Evolutionary conservation across 257 asterid species (phyloP), one percentile per base, ranked within the genome.

Genomic region (Solanum raphanifolium): DNA sequence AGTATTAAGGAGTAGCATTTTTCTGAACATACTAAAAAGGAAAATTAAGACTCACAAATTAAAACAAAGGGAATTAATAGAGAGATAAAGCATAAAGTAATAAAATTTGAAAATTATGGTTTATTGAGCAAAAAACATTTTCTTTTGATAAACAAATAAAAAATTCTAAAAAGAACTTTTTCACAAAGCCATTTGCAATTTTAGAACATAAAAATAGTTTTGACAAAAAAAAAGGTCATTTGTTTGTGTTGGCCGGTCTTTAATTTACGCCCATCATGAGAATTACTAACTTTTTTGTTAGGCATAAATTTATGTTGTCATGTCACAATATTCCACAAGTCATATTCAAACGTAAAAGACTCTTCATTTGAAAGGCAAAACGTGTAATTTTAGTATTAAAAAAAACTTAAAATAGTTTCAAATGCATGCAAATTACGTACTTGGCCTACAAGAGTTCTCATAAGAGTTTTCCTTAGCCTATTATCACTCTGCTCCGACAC

Each of bases 361-460:
- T 13, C 0, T 4, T 46, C 20, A 46, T 46, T 46, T 46, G 0
- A 20, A 20, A 55, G 11, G 11, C 65, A 20, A 21, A 55, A 55
- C 1, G 5, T 0, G 5, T 0, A 1, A 20, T 20, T 58, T 58
- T 58, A 3, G 15, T 20, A 20, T 7, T 0, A 43, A 85, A 29
- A 10, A 39, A 6, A 79, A 32, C 38, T 21, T 74, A 9, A 87
- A 58, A 21, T n/a, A 23, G 16, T 66, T 29, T 48, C 12, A 41
- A 86, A 81, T 35, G 72, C 91, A 89, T 90, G 90, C 88, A 78
- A 81, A 83, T 68, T 48, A 91, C 97, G 78, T 95, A 95, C 99
- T 92, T 96, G 98, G 89, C 99, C 99, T 87, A 96, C 98, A 66
- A 96, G 98, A 73, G 98, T 96, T 90, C 99, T 91, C 98, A 93